Conservation (phyloP, 1,284 basidiomycete genomes). For the Phlebopus sp. region DNA sequence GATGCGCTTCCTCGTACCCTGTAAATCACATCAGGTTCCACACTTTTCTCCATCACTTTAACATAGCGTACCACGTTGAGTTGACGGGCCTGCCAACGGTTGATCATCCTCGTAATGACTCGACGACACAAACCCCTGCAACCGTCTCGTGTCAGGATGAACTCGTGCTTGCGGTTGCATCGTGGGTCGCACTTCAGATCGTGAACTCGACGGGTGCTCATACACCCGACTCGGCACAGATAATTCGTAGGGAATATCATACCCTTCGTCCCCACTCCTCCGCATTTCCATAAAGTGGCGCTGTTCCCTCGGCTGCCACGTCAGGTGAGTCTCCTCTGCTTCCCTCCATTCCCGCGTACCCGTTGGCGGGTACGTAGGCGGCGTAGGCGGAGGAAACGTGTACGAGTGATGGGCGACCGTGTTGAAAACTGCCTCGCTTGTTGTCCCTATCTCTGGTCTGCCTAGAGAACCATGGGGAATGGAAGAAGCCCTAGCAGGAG, state of each 20-base stretch:
- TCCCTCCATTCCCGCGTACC: constrained; percentile 26
- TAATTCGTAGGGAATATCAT: constrained; percentile 15
- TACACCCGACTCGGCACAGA: constrained; percentile 21
- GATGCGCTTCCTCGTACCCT: constrained; percentile 18
- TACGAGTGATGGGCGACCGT: constrained; percentile 11
- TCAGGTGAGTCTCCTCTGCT: constrained; percentile 34
- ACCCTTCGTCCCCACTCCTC: constrained; percentile 17
- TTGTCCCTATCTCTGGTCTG: constrained; percentile 19
- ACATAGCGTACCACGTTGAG: constrained; percentile 21
- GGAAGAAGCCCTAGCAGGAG: constrained; percentile 19
- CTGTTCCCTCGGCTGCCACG: constrained; percentile 16
- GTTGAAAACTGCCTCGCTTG: constrained; percentile 33
- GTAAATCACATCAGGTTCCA: constrained; percentile 11
- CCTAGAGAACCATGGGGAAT: constrained; percentile 19
- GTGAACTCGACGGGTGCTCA: constrained; percentile 23
- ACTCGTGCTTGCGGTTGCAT: constrained; percentile 10
- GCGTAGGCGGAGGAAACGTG: constrained; percentile 16
- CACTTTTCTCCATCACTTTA: neutral
- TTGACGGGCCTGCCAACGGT: constrained; percentile 5
- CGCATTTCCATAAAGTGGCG: constrained; percentile 11
- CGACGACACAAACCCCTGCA: neutral
- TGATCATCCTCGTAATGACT: constrained; percentile 15
- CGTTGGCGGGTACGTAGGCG: constrained; percentile 12
- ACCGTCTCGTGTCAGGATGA: constrained; percentile 2
- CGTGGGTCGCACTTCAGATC: constrained; percentile 15